Percentiles rank a stretch among this genome's conserved stretches.
Conservation (phyloP, 257 asterid genomes). For the Thymus mandschuricus region DNA sequence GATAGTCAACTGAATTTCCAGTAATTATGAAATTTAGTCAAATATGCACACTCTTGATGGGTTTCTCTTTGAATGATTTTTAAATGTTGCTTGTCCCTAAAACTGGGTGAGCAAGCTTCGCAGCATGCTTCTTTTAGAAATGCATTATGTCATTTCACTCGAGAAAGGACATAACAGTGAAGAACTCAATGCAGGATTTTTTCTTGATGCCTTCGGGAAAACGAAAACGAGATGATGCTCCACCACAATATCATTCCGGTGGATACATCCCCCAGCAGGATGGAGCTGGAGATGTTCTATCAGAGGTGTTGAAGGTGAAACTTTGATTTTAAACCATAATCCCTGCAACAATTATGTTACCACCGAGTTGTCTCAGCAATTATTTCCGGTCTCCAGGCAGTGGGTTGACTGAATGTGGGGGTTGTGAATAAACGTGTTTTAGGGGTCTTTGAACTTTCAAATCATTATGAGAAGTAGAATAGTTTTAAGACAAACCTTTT, state of each 20-base stretch:
- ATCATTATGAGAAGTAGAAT: neutral
- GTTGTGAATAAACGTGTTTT: constrained; percentile 5
- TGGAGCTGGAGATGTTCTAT: constrained; percentile 72
- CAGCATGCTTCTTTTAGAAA: constrained; percentile 5
- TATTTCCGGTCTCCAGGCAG: constrained; percentile 11
- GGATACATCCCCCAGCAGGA: constrained; percentile 97
- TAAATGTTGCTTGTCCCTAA: neutral
- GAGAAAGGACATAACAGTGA: constrained; percentile 11
- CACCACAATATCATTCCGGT: constrained; percentile 65
- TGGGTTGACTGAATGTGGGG: neutral
- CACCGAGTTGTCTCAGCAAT: constrained; percentile 5
- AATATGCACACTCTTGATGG: neutral
- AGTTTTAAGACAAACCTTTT: neutral
- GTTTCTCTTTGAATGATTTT: neutral
- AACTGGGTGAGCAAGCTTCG: neutral
- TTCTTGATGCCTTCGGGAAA: constrained; percentile 70
- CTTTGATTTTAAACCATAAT: neutral
- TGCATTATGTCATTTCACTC: constrained; percentile 8
- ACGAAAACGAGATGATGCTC: constrained; percentile 80
- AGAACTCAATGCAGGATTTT: constrained; percentile 67
- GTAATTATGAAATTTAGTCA: neutral
- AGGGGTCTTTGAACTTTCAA: constrained; percentile 12
- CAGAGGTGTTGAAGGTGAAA: constrained; percentile 58
- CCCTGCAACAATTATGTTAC: neutral
- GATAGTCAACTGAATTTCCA: neutral